Base-by-base conservation (phyloP, 345 rosid genomes). In the Limnanthes douglasii region DNA sequence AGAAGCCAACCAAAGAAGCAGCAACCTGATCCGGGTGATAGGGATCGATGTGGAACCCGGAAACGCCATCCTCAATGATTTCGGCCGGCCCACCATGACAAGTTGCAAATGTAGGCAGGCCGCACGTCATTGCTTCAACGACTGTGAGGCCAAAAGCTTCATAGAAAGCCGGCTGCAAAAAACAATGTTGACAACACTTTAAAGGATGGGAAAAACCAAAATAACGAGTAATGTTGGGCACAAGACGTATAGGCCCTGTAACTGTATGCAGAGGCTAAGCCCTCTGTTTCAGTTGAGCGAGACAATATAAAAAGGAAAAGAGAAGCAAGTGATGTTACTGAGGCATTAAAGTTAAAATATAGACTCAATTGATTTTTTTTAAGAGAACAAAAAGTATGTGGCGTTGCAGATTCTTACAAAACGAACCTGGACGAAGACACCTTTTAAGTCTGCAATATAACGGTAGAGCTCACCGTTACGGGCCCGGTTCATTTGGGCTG, bases 101-200 rank as follows among this genome's bases (percentile, higher is more conserved):
- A 4, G 73, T 73, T 50, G 76, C 76, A 50, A 69, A 65, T 7
- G 75, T 73, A 23, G 76, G 71, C 24, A 73, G 64, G 17, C 69
- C 71, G 41, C 69, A 62, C 16, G 76, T 57, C 69, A 73, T 63
- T 33, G 71, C 61, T 45, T 62, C 69, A 34, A 65, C 73, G 23
- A 73, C 76, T 13, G 73, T 72, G 37, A 72, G 75, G 31, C 75
- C 76, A 53, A 69, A 68, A 21, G 68, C 76, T 57, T 73, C 73
- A 9, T 66, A 73, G 31, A 69, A 43, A 35, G 81, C 69, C 32
- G 66, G 81, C 56, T 73, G 59, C 38, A 12, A 50, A 11, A 21
- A 21, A n/a, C n/a, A n/a, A n/a, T n/a, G n/a, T n/a, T n/a, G n/a
- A n/a, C n/a, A n/a, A n/a, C n/a, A n/a, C n/a, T n/a, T n/a, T n/a